Percentiles rank a stretch among this genome's conserved stretches.
These are phyloP conservation scores for Debaryomyces subglobosus DNA, from an alignment of 1,139 yeast genomes.

Conservation along the genomic window DNA sequence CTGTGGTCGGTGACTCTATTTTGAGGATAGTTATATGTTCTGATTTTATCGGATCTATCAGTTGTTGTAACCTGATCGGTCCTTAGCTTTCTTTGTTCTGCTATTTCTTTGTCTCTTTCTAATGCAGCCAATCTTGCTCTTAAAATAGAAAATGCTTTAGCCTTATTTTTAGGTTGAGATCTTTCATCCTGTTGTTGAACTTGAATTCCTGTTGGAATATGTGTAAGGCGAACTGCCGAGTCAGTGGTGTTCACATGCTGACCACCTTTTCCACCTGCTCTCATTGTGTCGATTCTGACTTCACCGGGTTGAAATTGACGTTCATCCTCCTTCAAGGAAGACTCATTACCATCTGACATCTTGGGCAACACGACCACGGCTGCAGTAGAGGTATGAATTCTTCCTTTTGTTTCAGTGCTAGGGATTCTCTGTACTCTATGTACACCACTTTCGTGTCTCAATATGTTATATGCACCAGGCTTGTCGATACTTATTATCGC, in stretches of 20 bases:
- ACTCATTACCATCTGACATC: slow-evolving; percentile 58
- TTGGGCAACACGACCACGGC: slow-evolving; percentile 95
- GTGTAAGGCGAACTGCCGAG: slow-evolving; percentile 93
- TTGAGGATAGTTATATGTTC: slow-evolving; percentile 93
- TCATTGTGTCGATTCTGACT: slow-evolving; percentile 89
- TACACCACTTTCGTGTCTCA: slow-evolving; percentile 91
- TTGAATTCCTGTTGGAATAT: slow-evolving; percentile 86
- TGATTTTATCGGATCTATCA: slow-evolving; percentile 87
- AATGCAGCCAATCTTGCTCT: slow-evolving; percentile 83
- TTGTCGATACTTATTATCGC: slow-evolving; percentile 75
- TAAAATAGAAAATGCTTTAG: slow-evolving; percentile 86
- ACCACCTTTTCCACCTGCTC: slow-evolving; percentile 98
- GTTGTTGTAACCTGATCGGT: slow-evolving; percentile 86
- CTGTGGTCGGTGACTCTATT: slow-evolving; percentile 94
- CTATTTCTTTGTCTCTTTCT: slow-evolving; percentile 68
- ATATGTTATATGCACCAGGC: slow-evolving; percentile 72
- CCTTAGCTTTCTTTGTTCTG: slow-evolving; percentile 67
- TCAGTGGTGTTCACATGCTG: slow-evolving; percentile 98
- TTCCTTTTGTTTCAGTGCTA: slow-evolving; percentile 88
- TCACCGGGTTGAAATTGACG: slow-evolving; percentile 84
- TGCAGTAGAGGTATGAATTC: slow-evolving; percentile 94
- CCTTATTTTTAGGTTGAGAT: slow-evolving; percentile 92
- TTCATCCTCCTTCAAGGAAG: slow-evolving; percentile 62
- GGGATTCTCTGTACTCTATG: slow-evolving; percentile 96
- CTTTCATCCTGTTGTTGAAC: slow-evolving; percentile 94